Evolutionary conservation across 345 rosid species (phyloP), one percentile per base, ranked within the genome.

Genomic region (Leavenworthia alabamica): DNA sequence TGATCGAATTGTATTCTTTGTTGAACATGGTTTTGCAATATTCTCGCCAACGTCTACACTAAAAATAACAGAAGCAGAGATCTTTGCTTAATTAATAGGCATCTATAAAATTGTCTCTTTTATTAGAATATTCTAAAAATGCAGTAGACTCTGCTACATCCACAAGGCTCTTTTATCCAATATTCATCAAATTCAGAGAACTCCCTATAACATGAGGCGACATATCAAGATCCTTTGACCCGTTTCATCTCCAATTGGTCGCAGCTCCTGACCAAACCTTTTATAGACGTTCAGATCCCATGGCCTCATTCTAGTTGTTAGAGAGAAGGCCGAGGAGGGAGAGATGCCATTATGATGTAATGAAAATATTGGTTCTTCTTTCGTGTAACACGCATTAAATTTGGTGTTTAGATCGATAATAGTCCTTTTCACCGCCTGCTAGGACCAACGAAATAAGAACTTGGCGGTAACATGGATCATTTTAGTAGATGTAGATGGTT

Each of bases 111-210:
- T 55, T 16, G 58, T 37, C 27, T 67, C 67, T 60, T 44, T 69
- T 52, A 51, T 52, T 70, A 70, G 68, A 70, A 47, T 62, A 70
- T 62, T 44, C 74, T 70, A 55, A 70, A 70, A 54, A 62, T 70
- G 64, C 44, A 35, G 37, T 36, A 46, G 66, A 20, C 33, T 58
- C 61, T 65, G 70, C 61, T 54, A 43, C 54, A 16, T 64, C 43
- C 49, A 39, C 62, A 55, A 26, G 45, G 36, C 27, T 66, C 55
- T 16, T 44, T 48, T n/a, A 44, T 43, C 42, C 40, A 31, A 13
- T 8, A 20, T 52, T 31, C 40, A 52, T 52, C 41, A 52, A 17
- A 52, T 31, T 48, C 24, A 22, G 17, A 29, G n/a, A 13, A 6
- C 47, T 43, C 52, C 52, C 52, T 64, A 37, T 62, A 13, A 40